Conservation (phyloP, 2,329 filamentous ascomycete species). For the Chrysoporthe cubensis region DNA sequence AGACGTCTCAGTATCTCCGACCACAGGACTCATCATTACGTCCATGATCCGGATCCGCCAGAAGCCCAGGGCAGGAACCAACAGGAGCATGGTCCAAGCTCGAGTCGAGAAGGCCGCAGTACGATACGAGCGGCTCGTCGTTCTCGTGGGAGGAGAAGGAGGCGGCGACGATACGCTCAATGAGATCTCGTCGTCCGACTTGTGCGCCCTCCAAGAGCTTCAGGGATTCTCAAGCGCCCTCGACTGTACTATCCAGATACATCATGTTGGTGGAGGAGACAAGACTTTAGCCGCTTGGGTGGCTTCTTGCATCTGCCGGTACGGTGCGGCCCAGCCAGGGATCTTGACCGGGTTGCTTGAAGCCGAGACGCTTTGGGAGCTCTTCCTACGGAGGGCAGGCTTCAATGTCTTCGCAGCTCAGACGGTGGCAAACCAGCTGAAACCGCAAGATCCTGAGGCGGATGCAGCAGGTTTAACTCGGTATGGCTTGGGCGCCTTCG, state of each 20-base stretch:
- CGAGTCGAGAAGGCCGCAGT: slow-evolving; percentile 55
- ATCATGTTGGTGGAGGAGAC: slow-evolving; percentile 55
- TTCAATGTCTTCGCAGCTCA: slow-evolving; percentile 76
- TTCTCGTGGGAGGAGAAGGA: slow-evolving; percentile 65
- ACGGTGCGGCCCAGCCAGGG: slow-evolving; percentile 37
- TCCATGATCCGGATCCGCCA: slow-evolving; percentile 76
- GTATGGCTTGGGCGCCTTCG: slow-evolving; percentile 57
- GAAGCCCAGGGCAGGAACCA: slow-evolving; percentile 61
- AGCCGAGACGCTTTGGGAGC: slow-evolving; percentile 69
- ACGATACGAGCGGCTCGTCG: slow-evolving; percentile 69
- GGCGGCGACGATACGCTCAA: slow-evolving; percentile 46
- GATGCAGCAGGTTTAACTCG: slow-evolving; percentile 26
- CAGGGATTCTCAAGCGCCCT: slow-evolving; percentile 52
- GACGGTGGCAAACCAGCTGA: slow-evolving; percentile 56
- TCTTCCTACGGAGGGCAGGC: slow-evolving; percentile 67
- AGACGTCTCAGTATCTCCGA: slow-evolving; percentile 73
- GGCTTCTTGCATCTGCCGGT: slow-evolving; percentile 53
- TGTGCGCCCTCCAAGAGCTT: slow-evolving; percentile 53
- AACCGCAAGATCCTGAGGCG: slow-evolving; percentile 36
- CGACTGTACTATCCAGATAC: slow-evolving; percentile 43
- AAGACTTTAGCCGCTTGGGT: slow-evolving; percentile 59
- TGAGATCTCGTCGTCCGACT: slow-evolving; percentile 46
- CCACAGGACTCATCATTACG: slow-evolving; percentile 70
- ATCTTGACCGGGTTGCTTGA: slow-evolving; percentile 45
- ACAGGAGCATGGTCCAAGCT: slow-evolving; percentile 54